phyloP scores from a whole-genome alignment of 2,329 filamentous ascomycete species.

The Colletotrichum lupini region DNA sequence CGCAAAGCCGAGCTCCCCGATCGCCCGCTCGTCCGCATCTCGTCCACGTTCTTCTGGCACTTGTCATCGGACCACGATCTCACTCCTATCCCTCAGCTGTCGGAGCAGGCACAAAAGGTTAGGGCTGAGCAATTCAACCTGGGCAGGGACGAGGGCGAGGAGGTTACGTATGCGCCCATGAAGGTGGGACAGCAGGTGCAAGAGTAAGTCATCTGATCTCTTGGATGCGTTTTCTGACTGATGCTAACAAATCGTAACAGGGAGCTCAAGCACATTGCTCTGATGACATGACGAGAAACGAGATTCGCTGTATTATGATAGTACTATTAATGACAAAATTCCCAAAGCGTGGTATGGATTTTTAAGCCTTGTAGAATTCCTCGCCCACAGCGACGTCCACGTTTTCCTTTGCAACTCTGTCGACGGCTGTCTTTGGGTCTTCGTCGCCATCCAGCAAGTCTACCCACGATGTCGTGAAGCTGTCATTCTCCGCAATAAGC shows the following conservation, averaged over 20 bases:
- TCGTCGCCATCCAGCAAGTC: constrained; percentile 67
- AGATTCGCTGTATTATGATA: constrained; percentile 19
- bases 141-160: constrained; percentile 65
- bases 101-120: constrained; percentile 55
- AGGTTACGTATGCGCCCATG: constrained; percentile 60
- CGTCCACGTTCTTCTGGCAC: constrained; percentile 72
- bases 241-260: constrained; percentile 39
- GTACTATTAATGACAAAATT: constrained; percentile 16
- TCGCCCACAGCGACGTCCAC: constrained; percentile 67
- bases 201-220: constrained; percentile 51
- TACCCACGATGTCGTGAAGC: constrained; percentile 62
- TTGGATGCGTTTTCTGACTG: not conserved
- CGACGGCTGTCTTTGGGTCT: constrained; percentile 58
- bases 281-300: constrained; percentile 49
- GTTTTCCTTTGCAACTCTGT: constrained; percentile 59
- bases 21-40: constrained; percentile 66
- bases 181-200: constrained; percentile 71
- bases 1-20: constrained; percentile 55
- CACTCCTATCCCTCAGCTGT: constrained; percentile 60
- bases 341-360: not conserved
- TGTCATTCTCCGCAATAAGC: constrained; percentile 62
- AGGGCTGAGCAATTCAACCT: constrained; percentile 58
- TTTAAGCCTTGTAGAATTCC: constrained; percentile 42
- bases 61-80: constrained; percentile 67
- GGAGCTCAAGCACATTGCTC: constrained; percentile 64